Evolutionary conservation across 2,329 filamentous ascomycete genomes (phyloP).

Genomic region (Lithohypha guttulata): DNA sequence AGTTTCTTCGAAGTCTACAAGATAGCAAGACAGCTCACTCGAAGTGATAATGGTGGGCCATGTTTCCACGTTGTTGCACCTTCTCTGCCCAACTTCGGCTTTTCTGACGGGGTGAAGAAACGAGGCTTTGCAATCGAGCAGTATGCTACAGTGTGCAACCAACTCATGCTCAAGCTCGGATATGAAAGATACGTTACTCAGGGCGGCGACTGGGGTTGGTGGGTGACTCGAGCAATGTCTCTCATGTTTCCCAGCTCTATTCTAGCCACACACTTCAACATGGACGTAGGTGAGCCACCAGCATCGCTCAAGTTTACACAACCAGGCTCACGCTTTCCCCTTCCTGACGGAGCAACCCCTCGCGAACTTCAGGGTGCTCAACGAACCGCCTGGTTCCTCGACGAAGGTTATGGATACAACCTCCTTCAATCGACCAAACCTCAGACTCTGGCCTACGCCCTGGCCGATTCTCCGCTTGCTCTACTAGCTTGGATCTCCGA

Average conservation of each 20-base stretch:
- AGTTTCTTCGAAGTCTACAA: conserved; percentile 21
- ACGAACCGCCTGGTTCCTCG: conserved; percentile 47
- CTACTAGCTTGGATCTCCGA: conserved; percentile 71
- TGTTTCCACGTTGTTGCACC: conserved; percentile 45
- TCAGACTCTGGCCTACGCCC: conserved; percentile 58
- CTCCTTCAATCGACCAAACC: conserved; percentile 56
- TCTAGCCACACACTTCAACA: conserved; percentile 54
- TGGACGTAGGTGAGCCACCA: conserved; percentile 41
- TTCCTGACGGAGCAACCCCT: conserved; percentile 41
- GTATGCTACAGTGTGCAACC: conserved; percentile 55
- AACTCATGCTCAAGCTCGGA: conserved; percentile 57
- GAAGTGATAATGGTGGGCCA: conserved; percentile 27
- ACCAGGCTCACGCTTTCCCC: conserved; percentile 36
- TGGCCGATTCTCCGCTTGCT: conserved; percentile 59
- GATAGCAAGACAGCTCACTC: conserved; percentile 30
- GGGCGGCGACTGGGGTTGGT: conserved; percentile 42
- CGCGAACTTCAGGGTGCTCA: conserved; percentile 43
- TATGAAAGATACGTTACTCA: conserved; percentile 51
- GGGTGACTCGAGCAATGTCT: conserved; percentile 53
- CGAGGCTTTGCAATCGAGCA: conserved; percentile 49
- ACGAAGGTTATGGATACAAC: conserved; percentile 45
- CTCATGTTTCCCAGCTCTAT: conserved; percentile 48
- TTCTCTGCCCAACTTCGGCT: conserved; percentile 47
- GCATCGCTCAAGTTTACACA: conserved; percentile 24
- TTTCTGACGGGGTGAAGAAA: conserved; percentile 40